A percentile compares a stretch with the other conserved stretches of the same genome.
These are phyloP conservation scores for Microsporum ferrugineum DNA, from an alignment of 2,329 filamentous ascomycete genomes.

Conservation along the genomic window DNA sequence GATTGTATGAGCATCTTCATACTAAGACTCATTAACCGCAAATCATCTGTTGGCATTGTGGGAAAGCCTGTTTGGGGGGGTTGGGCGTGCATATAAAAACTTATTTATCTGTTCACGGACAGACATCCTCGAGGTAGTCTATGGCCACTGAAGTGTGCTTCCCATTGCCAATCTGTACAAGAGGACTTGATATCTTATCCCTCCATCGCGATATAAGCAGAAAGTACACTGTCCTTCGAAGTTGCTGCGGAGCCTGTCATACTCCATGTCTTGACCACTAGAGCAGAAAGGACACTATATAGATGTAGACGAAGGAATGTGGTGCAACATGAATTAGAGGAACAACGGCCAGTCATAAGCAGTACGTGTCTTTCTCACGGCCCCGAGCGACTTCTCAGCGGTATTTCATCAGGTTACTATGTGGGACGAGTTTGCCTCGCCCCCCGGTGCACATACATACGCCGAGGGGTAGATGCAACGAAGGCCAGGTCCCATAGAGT, in stretches of 20 bases:
- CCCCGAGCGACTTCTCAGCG: not conserved
- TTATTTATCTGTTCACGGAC: not conserved
- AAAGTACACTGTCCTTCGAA: not conserved
- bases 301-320: not conserved
- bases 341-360: not conserved
- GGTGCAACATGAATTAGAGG: not conserved
- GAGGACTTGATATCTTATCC: not conserved
- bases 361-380: not conserved
- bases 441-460: not conserved
- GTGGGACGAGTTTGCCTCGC: not conserved
- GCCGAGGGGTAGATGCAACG: not conserved
- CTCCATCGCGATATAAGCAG: not conserved
- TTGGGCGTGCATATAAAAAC: not conserved
- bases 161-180: not conserved
- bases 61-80: not conserved
- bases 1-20: not conserved
- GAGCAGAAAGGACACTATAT: not conserved
- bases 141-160: too few species aligned
- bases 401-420: not conserved
- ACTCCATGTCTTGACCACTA: not conserved
- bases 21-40: not conserved
- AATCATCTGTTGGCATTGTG: not conserved
- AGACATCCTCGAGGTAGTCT: not conserved
- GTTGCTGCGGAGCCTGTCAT: not conserved
- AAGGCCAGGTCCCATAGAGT: not conserved